Percentiles rank a stretch among this genome's conserved stretches.
These are phyloP conservation scores for Chlorella sp. DNA, from an alignment of 139 green algal genomes.

Conservation along the genomic window DNA sequence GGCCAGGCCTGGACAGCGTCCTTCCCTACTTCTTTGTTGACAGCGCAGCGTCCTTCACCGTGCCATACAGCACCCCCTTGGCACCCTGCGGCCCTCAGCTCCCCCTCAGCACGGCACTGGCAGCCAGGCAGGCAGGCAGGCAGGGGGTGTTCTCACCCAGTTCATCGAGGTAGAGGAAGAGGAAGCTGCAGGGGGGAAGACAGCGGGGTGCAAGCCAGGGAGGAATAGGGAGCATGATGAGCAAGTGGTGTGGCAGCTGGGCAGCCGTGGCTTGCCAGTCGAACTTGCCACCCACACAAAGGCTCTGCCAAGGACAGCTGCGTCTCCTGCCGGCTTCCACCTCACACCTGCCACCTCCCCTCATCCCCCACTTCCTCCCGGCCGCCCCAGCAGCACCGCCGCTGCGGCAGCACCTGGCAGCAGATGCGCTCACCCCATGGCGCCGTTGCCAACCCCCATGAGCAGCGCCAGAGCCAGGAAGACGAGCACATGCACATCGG, in stretches of 20 bases:
- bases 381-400: background rate
- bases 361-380: background rate
- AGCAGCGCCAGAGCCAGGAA: constrained; percentile 39
- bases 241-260: too few relatives aligned
- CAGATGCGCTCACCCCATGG: constrained; percentile 18
- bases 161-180: constrained; percentile 45
- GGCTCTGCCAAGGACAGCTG: background rate
- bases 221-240: too few relatives aligned
- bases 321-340: background rate
- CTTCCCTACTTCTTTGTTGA: too few relatives aligned
- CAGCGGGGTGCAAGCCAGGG: background rate
- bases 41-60: too few relatives aligned
- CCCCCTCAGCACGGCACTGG: too few relatives aligned
- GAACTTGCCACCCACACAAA: too few relatives aligned
- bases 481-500: constrained; percentile 4
- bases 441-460: constrained; percentile 37
- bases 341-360: background rate
- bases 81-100: too few relatives aligned
- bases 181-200: constrained; percentile 3
- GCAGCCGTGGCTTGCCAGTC: too few relatives aligned
- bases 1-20: too few relatives aligned
- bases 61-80: too few relatives aligned
- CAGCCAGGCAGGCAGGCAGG: too few relatives aligned
- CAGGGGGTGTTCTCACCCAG: background rate
- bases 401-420: too few relatives aligned